Evolutionary conservation across 2,329 filamentous ascomycete genomes (phyloP).

Genomic region (Xylariaceae sp.): DNA sequence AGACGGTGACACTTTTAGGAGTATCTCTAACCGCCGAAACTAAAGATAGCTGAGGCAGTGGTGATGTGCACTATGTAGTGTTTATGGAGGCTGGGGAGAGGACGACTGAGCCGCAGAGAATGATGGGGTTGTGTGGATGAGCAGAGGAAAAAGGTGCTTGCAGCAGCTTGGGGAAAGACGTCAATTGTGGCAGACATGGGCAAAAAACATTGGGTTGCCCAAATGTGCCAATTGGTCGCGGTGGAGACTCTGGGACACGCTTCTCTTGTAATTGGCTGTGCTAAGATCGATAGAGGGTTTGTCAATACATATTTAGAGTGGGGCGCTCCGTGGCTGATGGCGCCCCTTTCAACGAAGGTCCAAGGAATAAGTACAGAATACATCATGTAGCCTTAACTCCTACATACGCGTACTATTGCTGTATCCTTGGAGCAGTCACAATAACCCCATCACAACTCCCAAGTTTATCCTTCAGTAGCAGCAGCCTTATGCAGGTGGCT

Average conservation of each 20-base stretch:
- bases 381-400: no score
- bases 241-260: no score
- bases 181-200: conserved; percentile 31
- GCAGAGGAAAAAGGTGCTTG: conserved; percentile 29
- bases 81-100: conserved; percentile 20
- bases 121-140: conserved; percentile 31
- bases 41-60: conserved; percentile 1
- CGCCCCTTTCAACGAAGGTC: neutral
- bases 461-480: no score
- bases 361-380: no score
- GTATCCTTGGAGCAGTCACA: no score
- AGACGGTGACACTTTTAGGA: neutral
- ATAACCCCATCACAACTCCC: no score
- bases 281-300: neutral
- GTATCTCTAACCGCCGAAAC: neutral
- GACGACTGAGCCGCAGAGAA: conserved; percentile 30
- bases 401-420: no score
- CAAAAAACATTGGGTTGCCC: conserved; percentile 22
- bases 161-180: no score
- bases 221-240: no score
- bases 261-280: no score
- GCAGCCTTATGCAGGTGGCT: no score
- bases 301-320: neutral
- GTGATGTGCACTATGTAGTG: conserved; percentile 17
- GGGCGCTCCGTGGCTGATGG: neutral